Evolutionary conservation across 768 basidiomycete genomes (phyloP).

Genomic region (Russula earlei): DNA sequence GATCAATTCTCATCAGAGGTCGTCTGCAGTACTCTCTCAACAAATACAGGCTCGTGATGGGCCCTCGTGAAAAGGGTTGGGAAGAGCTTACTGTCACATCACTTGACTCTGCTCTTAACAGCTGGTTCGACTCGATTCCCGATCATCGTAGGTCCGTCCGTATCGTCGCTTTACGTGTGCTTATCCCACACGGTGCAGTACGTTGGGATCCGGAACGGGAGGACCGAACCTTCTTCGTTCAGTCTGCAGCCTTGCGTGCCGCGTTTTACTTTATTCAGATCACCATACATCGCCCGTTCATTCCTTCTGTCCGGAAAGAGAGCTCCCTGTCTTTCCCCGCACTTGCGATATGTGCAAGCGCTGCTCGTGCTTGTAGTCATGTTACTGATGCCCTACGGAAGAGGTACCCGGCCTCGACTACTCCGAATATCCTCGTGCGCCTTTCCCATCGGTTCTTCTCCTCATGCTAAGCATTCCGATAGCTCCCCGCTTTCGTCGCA

Average conservation of each 20-base stretch:
- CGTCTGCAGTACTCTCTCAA: conserved; percentile 18
- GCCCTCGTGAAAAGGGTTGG: conserved; percentile 17
- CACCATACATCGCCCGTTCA: conserved; percentile 42
- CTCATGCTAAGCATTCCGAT: conserved; percentile 9
- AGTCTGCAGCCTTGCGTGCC: conserved; percentile 32
- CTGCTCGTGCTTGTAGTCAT: conserved; percentile 38
- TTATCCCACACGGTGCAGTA: conserved; percentile 20
- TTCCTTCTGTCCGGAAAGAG: conserved; percentile 30
- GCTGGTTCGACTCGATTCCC: conserved; percentile 33
- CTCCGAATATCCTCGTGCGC: conserved; percentile 13
- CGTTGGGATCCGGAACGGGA: conserved; percentile 36
- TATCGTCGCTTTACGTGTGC: neutral
- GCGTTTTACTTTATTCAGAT: conserved; percentile 38
- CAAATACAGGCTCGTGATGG: conserved; percentile 9
- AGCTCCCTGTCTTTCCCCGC: conserved; percentile 33
- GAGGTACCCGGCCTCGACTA: conserved; percentile 19
- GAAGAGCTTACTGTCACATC: conserved; percentile 18
- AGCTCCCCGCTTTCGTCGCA: conserved; percentile 34
- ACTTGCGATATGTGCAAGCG: conserved; percentile 45
- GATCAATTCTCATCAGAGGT: neutral
- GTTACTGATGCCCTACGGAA: conserved; percentile 30
- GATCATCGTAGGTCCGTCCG: conserved; percentile 25
- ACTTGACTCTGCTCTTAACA: conserved; percentile 21
- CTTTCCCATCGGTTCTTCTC: neutral
- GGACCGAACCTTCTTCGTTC: conserved; percentile 30